Evolutionary conservation across 805 yeast genomes (phyloP), one percentile per base, ranked within the genome.

Genomic region (Candida hungchunana): DNA sequence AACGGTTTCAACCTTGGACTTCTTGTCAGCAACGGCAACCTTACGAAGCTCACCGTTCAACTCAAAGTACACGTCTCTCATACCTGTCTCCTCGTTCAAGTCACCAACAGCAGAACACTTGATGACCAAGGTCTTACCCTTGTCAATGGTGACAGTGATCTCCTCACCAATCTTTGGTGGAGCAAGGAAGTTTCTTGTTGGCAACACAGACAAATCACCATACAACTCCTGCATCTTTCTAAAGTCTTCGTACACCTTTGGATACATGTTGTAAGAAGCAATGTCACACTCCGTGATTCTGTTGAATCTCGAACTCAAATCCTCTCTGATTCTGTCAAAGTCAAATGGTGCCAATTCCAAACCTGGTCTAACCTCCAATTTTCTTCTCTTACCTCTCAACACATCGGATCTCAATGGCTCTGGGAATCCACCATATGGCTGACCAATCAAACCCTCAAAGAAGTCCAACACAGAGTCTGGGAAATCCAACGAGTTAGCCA

Each of bases 361-460:
- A 46, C 99, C 99, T 29, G 99, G 98, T 67, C 99, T 81, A 50
- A 71, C 67, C 44, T 79, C 76, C 64, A 93, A 76, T 67, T 87
- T 87, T 67, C 84, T 79, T 69, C 98, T 83, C 80, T 88, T 88
- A 62, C 89, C 94, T 55, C 79, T 78, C 57, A 93, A 77, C 45
- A 93, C 75, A 62, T 89, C 86, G 26, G 96, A 73, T 68, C 99
- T 81, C 64, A 93, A 73, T 26, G 99, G 98, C 68, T 93, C 99
- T 42, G 99, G 98, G 95, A 93, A 93, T 7, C 99, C 99, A 50
- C 98, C 99, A 60, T 86, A 87, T 57, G 99, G 99, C 50, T 93
- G 93, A 60, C 99, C 99, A 85, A 93, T 93, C 62, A 93, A 75
- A 54, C 99, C 99, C 71, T 93, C 96, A 75, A 93, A 88, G 77